Percentiles rank a stretch among this genome's conserved stretches.
Conservation (phyloP, 768 basidiomycete genomes). For the Kwoniella shandongensis region DNA sequence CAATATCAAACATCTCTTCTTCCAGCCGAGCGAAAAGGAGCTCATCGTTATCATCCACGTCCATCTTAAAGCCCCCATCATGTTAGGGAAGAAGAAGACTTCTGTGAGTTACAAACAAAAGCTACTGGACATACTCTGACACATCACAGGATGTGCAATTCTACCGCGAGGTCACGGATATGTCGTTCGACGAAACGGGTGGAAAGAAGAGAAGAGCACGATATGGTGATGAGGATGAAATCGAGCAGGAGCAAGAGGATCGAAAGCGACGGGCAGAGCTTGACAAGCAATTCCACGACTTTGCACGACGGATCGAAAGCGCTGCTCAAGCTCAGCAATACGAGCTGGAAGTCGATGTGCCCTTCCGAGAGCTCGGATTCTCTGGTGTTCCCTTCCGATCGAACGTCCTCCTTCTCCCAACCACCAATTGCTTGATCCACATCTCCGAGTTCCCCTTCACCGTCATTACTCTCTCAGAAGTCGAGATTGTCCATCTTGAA, state of each 20-base stretch:
- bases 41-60: slow-evolving; percentile 90
- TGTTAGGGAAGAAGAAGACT: slow-evolving; percentile 98
- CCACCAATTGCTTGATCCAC: slow-evolving; percentile 93
- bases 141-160: slow-evolving; percentile 85
- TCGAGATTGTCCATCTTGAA: slow-evolving; percentile 94
- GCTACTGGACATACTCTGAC: not conserved
- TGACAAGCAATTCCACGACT: slow-evolving; percentile 91
- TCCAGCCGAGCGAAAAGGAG: slow-evolving; percentile 97
- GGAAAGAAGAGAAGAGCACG: slow-evolving; percentile 95
- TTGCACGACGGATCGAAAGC: slow-evolving; percentile 88
- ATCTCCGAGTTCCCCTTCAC: slow-evolving; percentile 94
- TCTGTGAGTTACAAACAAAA: slow-evolving; percentile 62
- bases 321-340: slow-evolving; percentile 77
- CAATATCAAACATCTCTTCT: slow-evolving; percentile 97
- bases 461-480: slow-evolving; percentile 88
- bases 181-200: slow-evolving; percentile 98
- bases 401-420: slow-evolving; percentile 90
- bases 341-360: slow-evolving; percentile 87
- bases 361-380: slow-evolving; percentile 95
- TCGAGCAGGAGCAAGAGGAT: slow-evolving; percentile 97
- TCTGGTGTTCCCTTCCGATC: slow-evolving; percentile 95
- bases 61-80: slow-evolving; percentile 91
- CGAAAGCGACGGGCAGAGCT: slow-evolving; percentile 80
- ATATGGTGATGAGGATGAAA: slow-evolving; percentile 98
- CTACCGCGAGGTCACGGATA: slow-evolving; percentile 94